A percentile compares a stretch with the other conserved stretches of the same genome.
Conservation (phyloP, 805 yeast species). For the Yamadazyma phyllophila region DNA sequence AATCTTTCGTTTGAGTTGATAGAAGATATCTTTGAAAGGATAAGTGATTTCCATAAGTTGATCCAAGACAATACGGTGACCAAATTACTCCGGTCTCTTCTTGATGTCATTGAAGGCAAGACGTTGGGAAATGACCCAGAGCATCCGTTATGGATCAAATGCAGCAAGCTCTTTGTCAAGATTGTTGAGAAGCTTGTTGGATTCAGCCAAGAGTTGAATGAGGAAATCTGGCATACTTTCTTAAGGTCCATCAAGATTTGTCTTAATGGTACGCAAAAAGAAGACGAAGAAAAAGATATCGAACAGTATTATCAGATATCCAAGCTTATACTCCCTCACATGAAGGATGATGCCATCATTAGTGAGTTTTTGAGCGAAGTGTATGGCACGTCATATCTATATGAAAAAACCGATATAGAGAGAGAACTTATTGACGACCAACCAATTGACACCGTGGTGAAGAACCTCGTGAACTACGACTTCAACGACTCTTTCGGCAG, state of each 20-base stretch:
- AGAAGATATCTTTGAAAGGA: constrained; percentile 29
- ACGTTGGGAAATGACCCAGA: constrained; percentile 29
- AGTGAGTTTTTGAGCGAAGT: constrained; percentile 46
- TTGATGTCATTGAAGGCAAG: constrained; percentile 51
- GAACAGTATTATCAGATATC: constrained; percentile 29
- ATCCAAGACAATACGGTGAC: constrained; percentile 45
- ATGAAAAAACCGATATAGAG: constrained; percentile 57
- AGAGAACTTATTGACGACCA: constrained; percentile 22
- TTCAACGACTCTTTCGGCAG: constrained; percentile 60
- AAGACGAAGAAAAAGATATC: constrained; percentile 44
- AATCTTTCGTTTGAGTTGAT: constrained; percentile 44
- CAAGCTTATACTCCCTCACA: constrained; percentile 9
- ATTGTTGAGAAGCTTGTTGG: constrained; percentile 29
- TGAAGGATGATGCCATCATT: constrained; percentile 25
- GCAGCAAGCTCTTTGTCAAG: constrained; percentile 40
- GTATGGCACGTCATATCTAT: constrained; percentile 60
- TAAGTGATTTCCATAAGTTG: constrained; percentile 30
- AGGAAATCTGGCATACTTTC: constrained; percentile 40
- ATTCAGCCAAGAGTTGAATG: constrained; percentile 10
- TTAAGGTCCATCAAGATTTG: constrained; percentile 42
- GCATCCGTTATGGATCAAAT: constrained; percentile 53
- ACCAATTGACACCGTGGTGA: constrained; percentile 34
- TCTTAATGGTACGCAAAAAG: constrained; percentile 29
- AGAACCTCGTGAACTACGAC: constrained; percentile 36
- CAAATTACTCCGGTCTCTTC: constrained; percentile 47